Base-by-base conservation (phyloP, 177 flowering plant genomes). In the Vitis hybrid region DNA sequence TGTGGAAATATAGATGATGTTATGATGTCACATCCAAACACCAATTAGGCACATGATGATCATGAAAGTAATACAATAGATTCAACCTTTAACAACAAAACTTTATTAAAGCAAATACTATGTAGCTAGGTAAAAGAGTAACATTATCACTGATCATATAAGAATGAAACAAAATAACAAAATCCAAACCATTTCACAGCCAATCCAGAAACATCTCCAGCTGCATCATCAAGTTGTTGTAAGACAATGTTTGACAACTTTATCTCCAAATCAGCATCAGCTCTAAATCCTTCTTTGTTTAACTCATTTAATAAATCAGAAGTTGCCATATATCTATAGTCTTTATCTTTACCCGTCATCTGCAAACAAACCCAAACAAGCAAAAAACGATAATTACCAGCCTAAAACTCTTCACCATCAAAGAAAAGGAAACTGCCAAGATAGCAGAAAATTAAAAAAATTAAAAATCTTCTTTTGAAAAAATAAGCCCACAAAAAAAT, bases 281-380 rank as follows among this genome's bases (percentile, higher is more conserved):
- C 88, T 80, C 84, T 93, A 67, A 93, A 92, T 17, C 75, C 81
- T 10, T 92, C 97, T 85, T 89, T 96, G 77, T 81, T 89, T 56
- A 96, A 77, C 76, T 92, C 99, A 80, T 85, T 90, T 18, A 96
- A 75, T 83, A 96, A 81, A 81, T 96, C 99, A 59, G 97, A 96
- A 64, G 99, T 96, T 21, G 99, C 99, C 99, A 96, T 96, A 58
- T 96, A 96, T 77, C 99, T 85, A 74, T 84, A 96, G 81, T 96
- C 99, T 79, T 96, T 96, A 81, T 96, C 99, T 79, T 96, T 96
- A 30, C 97, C 99, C 1, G 96, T 93, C 94, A 96, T 96, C 99
- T 96, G 83, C 64, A 77, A 70, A 74, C 12, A 62, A 70, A 77
- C 0, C 17, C 12, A 58, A 64, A 54, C 26, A 32, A 48, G 11